phyloP scores from a whole-genome alignment of 1,284 basidiomycete genomes.

The Sanghuangporus weigelae region DNA sequence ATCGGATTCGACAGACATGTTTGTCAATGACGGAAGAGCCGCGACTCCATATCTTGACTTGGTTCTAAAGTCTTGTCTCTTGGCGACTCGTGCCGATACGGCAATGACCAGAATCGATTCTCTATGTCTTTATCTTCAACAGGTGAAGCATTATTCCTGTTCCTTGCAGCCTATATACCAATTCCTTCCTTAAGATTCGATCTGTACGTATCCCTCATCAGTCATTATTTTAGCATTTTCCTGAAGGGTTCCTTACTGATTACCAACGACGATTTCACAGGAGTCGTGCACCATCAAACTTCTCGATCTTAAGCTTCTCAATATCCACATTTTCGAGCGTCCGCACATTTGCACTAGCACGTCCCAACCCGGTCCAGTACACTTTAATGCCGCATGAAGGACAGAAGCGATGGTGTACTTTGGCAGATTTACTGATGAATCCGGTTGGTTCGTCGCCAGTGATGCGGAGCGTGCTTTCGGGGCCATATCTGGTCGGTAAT shows the following conservation, averaged over 20 bases:
- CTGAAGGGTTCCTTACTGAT: not conserved
- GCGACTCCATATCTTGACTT: not conserved
- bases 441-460: not conserved
- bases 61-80: not conserved
- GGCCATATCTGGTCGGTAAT: not conserved
- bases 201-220: not conserved
- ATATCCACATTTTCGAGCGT: constrained; percentile 8
- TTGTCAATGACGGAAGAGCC: not conserved
- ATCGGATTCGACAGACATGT: not conserved
- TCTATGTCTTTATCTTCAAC: not conserved
- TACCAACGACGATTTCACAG: not conserved
- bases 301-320: not conserved
- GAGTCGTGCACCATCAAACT: constrained; percentile 5
- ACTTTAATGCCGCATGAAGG: not conserved
- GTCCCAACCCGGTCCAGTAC: not conserved
- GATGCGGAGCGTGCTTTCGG: not conserved
- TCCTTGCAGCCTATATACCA: not conserved
- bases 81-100: too few relatives aligned
- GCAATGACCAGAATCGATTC: not conserved
- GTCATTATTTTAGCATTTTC: too few relatives aligned
- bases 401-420: constrained; percentile 5
- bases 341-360: constrained; percentile 1
- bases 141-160: not conserved
- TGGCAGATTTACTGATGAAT: not conserved
- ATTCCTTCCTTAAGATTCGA: not conserved